Evolutionary conservation across 371 early-diverging fungal species (phyloP).

Genomic region (Syncephalastrum sp.): DNA sequence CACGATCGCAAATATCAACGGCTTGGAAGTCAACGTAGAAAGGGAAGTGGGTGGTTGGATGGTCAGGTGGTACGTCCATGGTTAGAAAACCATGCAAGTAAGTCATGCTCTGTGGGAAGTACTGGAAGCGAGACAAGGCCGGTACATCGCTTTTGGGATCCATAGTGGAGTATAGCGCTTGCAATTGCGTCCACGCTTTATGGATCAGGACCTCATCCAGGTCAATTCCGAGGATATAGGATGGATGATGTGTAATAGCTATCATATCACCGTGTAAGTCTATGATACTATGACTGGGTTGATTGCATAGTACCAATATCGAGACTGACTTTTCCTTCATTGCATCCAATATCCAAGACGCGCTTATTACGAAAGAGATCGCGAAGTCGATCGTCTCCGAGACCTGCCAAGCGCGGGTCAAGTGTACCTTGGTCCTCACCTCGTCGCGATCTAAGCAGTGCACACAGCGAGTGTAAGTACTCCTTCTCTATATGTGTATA

Average conservation of each 20-base stretch:
- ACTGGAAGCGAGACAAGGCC: slow-evolving; percentile 23
- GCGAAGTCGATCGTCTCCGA: slow-evolving; percentile 54
- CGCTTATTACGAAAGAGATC: slow-evolving; percentile 57
- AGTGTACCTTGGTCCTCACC: slow-evolving; percentile 6
- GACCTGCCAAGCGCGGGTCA: slow-evolving; percentile 65
- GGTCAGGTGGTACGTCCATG: slow-evolving; percentile 20
- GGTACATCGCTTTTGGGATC: slow-evolving; percentile 19
- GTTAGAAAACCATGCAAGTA: slow-evolving; percentile 55
- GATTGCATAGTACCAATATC: slow-evolving; percentile 44
- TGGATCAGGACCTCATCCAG: slow-evolving; percentile 70
- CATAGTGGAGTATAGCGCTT: slow-evolving; percentile 41
- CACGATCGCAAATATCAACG: slow-evolving; percentile 30
- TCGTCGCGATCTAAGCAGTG: background rate
- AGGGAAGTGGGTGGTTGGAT: slow-evolving; percentile 49
- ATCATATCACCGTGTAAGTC: background rate
- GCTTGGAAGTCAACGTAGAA: slow-evolving; percentile 59
- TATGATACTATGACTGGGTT: background rate
- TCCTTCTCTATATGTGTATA: background rate
- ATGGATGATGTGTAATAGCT: slow-evolving; percentile 49
- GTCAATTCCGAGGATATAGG: slow-evolving; percentile 69
- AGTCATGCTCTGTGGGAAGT: slow-evolving; percentile 66
- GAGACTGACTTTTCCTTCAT: slow-evolving; percentile 71
- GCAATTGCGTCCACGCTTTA: slow-evolving; percentile 56
- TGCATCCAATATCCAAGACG: slow-evolving; percentile 88
- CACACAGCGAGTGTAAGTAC: background rate